phyloP scores from a whole-genome alignment of 1,284 basidiomycete genomes.

The Ustilago bromivora region DNA sequence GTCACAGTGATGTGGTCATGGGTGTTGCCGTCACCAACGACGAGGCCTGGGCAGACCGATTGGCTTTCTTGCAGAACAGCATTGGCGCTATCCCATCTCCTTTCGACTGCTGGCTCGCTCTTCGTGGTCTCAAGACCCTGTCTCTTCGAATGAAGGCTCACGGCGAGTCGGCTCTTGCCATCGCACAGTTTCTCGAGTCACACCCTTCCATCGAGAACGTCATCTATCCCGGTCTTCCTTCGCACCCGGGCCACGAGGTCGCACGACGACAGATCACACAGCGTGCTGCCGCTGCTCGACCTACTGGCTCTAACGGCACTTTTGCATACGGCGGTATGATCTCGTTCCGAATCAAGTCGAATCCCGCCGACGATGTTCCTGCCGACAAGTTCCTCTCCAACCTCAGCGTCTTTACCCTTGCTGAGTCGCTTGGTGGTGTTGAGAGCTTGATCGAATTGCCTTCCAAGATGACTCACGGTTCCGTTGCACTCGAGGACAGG shows the following conservation, averaged over 20 bases:
- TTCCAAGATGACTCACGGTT: conserved; percentile 71
- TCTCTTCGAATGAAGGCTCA: conserved; percentile 79
- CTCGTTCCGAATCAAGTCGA: conserved; percentile 70
- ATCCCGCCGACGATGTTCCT: conserved; percentile 66
- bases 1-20: conserved; percentile 79
- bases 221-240: conserved; percentile 81
- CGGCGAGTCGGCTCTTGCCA: conserved; percentile 82
- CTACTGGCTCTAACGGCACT: conserved; percentile 24
- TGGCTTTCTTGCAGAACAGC: conserved; percentile 89
- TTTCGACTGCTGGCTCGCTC: conserved; percentile 90
- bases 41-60: conserved; percentile 54
- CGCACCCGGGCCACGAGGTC: conserved; percentile 58
- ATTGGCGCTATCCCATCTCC: conserved; percentile 88
- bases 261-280: conserved; percentile 55
- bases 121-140: conserved; percentile 88
- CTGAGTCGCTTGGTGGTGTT: conserved; percentile 90
- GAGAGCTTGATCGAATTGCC: conserved; percentile 84
- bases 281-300: conserved; percentile 51
- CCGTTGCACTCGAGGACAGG: conserved; percentile 78
- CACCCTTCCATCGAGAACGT: conserved; percentile 78
- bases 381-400: conserved; percentile 80
- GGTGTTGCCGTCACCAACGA: conserved; percentile 61
- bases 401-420: conserved; percentile 82
- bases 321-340: conserved; percentile 72
- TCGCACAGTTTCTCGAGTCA: conserved; percentile 78